These are phyloP conservation scores for Fremontodendron californicum DNA, from an alignment of 345 rosid genomes.

Conservation along the genomic window DNA sequence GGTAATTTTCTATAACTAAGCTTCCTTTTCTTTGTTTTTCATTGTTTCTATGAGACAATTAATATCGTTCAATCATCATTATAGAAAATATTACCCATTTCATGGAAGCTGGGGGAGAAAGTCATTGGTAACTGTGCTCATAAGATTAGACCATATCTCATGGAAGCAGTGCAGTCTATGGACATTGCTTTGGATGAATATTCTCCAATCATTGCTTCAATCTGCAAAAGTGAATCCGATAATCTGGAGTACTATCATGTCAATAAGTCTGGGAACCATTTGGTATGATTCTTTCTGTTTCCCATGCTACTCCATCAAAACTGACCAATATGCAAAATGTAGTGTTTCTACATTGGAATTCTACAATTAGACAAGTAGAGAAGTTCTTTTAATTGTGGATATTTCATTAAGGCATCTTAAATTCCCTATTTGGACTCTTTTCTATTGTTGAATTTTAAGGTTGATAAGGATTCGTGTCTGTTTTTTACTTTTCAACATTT, in stretches of 20 bases:
- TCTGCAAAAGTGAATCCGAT: constrained; percentile 37
- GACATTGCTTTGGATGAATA: constrained; percentile 48
- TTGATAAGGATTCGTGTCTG: background rate
- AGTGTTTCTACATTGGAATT: background rate
- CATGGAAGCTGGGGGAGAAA: constrained; percentile 52
- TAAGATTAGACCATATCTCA: constrained; percentile 53
- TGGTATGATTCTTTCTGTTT: constrained; percentile 40
- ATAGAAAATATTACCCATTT: constrained; percentile 49
- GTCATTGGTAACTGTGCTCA: constrained; percentile 51
- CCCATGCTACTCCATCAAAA: constrained; percentile 1
- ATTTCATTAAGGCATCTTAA: background rate
- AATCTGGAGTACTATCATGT: background rate
- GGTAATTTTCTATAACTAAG: constrained; percentile 34
- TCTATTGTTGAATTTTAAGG: background rate
- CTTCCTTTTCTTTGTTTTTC: background rate
- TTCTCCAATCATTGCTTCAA: constrained; percentile 48
- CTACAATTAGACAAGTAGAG: background rate
- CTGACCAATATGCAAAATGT: constrained; percentile 3
- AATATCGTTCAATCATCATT: constrained; percentile 12
- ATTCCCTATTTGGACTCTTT: background rate
- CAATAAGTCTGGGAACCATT: constrained; percentile 28
- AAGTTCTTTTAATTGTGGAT: background rate
- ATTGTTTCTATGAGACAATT: constrained; percentile 3
- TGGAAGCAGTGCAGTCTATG: constrained; percentile 43
- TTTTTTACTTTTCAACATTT: background rate